Evolutionary conservation across 306 rosid genomes (phyloP), one percentile per base, ranked within the genome.

Genomic region (Cicer pinnatifidum): DNA sequence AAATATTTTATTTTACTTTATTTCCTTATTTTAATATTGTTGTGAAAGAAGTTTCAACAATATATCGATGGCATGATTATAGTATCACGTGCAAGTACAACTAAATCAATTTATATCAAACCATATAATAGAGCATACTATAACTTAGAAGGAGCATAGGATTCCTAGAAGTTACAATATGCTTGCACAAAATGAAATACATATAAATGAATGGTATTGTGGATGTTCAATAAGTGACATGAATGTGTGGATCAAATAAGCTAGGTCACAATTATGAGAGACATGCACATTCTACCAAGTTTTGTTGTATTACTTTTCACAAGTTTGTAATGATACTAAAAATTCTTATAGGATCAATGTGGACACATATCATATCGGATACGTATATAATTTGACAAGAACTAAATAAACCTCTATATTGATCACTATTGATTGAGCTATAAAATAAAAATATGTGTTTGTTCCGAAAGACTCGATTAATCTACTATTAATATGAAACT

Each of bases 191-290:
- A 76, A 35, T 48, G 16, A 7, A 60, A 59, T 35, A 28, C 35
- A 28, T 45, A 46, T 12, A 50, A 78, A 40, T 45, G 10, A 41
- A 72, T 46, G 63, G 41, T 33, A 72, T 65, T 71, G 59, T 71
- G 69, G 64, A 54, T 72, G 73, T 72, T 79, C 69, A 78, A 54
- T 23, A 74, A 79, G 59, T 33, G 69, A 66, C 78, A 79, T 37
- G 69, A 79, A 72, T 69, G 74, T 79, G 78, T 72, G 83, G 83
- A 56, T 67, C 78, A 72, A 79, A 79, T 56, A 72, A 72, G 74
- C 62, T 64, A 65, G 78, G 75, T 64, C 69, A 65, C 78, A 72
- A 65, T 79, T 65, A 79, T 71, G 82, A 78, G 63, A 62, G 9
- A 62, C 59, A 62, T 78, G 82, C 51, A 71, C 77, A 61, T 65